Evolutionary conservation across 2,329 filamentous ascomycete species (phyloP).

Genomic region (Aspergillus sp.): DNA sequence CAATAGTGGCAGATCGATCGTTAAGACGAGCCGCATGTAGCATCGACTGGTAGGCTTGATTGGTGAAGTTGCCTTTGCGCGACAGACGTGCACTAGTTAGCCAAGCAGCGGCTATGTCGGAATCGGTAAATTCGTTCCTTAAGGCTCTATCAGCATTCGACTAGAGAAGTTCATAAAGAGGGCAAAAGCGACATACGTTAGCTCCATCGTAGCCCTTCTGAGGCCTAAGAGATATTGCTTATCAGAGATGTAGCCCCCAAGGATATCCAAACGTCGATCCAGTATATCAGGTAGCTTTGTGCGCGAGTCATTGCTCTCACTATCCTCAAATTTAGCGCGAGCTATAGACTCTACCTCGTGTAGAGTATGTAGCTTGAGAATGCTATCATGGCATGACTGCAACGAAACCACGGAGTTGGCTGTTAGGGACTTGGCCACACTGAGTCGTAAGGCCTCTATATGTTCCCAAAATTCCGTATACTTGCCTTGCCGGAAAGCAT

Average conservation of each 20-base stretch:
- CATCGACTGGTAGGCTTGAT: constrained; percentile 91
- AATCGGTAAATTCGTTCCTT: constrained; percentile 61
- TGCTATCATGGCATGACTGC: constrained; percentile 78
- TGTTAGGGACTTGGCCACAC: constrained; percentile 73
- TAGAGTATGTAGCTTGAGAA: constrained; percentile 83
- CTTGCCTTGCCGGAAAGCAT: constrained; percentile 59
- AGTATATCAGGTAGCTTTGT: constrained; percentile 56
- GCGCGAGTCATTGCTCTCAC: constrained; percentile 16
- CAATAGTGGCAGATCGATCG: constrained; percentile 85
- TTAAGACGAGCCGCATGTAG: constrained; percentile 82
- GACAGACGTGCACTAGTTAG: constrained; percentile 81
- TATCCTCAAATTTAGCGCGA: constrained; percentile 41
- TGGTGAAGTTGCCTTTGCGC: constrained; percentile 77
- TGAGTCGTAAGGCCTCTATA: constrained; percentile 67
- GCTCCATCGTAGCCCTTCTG: constrained; percentile 81
- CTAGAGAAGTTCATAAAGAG: not conserved
- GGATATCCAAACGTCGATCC: constrained; percentile 76
- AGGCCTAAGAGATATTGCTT: constrained; percentile 92
- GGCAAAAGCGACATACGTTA: constrained; percentile 49
- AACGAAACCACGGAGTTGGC: constrained; percentile 76
- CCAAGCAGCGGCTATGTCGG: constrained; percentile 82
- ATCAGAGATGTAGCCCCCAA: constrained; percentile 86
- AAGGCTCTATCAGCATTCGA: constrained; percentile 29
- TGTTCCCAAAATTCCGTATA: constrained; percentile 56
- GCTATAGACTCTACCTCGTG: constrained; percentile 82